Evolutionary conservation across 2,329 filamentous ascomycete species (phyloP), one percentile per base, ranked within the genome.

Genomic region (Elsinoe batatas): DNA sequence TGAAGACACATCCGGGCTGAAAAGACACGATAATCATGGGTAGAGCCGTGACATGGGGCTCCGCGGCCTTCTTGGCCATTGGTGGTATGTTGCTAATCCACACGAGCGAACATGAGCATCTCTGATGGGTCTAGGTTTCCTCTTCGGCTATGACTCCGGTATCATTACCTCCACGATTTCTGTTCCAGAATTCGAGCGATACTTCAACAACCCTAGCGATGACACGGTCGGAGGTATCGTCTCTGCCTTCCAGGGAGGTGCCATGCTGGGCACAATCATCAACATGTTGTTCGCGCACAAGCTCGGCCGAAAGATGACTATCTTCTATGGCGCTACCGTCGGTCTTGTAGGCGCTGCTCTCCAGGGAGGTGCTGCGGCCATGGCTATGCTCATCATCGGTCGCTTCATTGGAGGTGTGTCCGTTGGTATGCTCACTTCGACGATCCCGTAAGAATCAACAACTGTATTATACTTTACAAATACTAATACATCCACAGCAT

Each of bases 171-270:
- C 64, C 2, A 65, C 65, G 13, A 68, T 68, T 42, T 62, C 64
- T 1, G 63, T 66, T 8, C 53, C 57, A 6, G 59, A 61, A 15
- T 68, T 68, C 56, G 59, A 62, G 13, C 58, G 63, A 4, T 67
- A 67, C 55, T 67, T 68, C 57, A 57, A 60, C 56, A 53, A 61
- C 35, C 66, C 67, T 5, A 58, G 57, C 51, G 61, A 64, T 44
- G 60, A 57, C 6, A 58, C 58, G 3, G 58, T 54, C 3, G 67
- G 70, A 18, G 69, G 68, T 1, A 65, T 72, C 3, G 70, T 72
- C 11, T 68, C 65, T 10, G 63, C 67, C 13, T 72, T 71, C 55
- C 65, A 68, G 35, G 69, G 69, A 2, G 70, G 69, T 32, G 65
- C 67, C 5, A 64, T 67, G 1, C 43, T 61, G 4, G 60, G 61